These are phyloP conservation scores for Tolypocladium tropicale DNA, from an alignment of 2,329 filamentous ascomycete genomes.

Conservation along the genomic window DNA sequence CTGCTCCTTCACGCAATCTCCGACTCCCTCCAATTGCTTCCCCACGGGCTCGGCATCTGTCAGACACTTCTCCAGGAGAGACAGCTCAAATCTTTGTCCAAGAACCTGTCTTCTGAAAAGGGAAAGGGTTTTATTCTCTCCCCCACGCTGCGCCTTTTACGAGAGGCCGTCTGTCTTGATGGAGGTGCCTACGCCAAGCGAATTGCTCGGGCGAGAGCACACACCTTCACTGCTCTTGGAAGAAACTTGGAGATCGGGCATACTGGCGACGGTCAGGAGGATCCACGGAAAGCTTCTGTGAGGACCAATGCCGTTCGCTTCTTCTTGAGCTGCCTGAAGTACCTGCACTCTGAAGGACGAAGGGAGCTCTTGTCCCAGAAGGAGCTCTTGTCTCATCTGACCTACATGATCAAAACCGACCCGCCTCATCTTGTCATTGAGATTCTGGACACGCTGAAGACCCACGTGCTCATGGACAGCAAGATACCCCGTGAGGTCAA, in stretches of 20 bases:
- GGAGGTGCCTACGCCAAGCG: conserved; percentile 70
- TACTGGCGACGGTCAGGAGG: conserved; percentile 46
- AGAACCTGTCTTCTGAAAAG: conserved; percentile 69
- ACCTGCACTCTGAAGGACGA: conserved; percentile 67
- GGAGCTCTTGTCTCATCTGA: conserved; percentile 74
- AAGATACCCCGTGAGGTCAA: conserved; percentile 66
- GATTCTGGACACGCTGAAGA: conserved; percentile 60
- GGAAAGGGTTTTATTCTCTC: conserved; percentile 82
- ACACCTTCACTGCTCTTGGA: conserved; percentile 69
- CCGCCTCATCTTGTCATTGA: conserved; percentile 65
- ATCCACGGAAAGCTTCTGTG: conserved; percentile 63
- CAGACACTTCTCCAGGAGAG: conserved; percentile 72
- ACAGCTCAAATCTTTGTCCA: conserved; percentile 70
- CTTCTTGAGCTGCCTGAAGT: conserved; percentile 67
- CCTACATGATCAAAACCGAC: conserved; percentile 70
- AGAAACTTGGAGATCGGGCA: conserved; percentile 68
- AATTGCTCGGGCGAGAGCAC: conserved; percentile 67
- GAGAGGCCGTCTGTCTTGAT: conserved; percentile 77
- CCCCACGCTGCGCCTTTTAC: conserved; percentile 74
- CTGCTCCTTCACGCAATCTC: conserved; percentile 74
- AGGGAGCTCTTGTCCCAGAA: conserved; percentile 69
- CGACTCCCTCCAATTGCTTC: conserved; percentile 59
- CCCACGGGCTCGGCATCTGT: conserved; percentile 68
- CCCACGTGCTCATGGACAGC: conserved; percentile 63
- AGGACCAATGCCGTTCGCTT: conserved; percentile 77